Evolutionary conservation across 1,139 yeast genomes (phyloP).

Genomic region (Scheffersomyces segobiensis): DNA sequence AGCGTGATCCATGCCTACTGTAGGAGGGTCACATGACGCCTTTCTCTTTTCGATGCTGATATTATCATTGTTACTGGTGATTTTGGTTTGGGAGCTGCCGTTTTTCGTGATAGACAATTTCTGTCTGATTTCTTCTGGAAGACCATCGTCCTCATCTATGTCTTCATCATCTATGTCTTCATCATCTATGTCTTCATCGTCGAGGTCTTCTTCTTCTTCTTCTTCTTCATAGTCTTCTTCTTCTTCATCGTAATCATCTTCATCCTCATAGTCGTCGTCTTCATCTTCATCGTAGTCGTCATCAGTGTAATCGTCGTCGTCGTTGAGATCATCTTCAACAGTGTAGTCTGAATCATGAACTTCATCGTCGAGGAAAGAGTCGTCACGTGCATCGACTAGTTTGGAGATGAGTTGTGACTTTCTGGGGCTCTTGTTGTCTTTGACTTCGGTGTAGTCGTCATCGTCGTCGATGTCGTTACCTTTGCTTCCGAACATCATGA

Average conservation of each 20-base stretch:
- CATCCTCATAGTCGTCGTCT: slow-evolving; percentile 1
- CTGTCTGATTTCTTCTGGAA: slow-evolving; percentile 21
- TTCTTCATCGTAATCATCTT: neutral
- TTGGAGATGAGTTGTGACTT: neutral
- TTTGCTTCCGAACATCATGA: slow-evolving; percentile 38
- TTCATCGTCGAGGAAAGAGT: slow-evolving; percentile 1
- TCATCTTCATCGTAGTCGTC: slow-evolving; percentile 4
- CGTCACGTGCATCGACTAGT: neutral
- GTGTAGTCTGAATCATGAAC: slow-evolving; percentile 6
- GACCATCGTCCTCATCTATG: slow-evolving; percentile 23
- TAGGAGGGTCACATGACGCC: neutral
- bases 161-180: slow-evolving; percentile 25
- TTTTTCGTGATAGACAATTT: slow-evolving; percentile 6
- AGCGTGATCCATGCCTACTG: neutral
- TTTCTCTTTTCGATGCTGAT: neutral
- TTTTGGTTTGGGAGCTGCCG: neutral
- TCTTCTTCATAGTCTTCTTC: slow-evolving; percentile 2
- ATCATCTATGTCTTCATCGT: slow-evolving; percentile 25
- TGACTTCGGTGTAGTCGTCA: slow-evolving; percentile 7
- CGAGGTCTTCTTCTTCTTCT: slow-evolving; percentile 7
- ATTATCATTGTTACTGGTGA: neutral
- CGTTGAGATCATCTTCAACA: slow-evolving; percentile 5
- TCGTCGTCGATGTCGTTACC: slow-evolving; percentile 10
- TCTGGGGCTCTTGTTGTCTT: neutral
- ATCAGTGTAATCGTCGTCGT: slow-evolving; percentile 2